Percentiles rank a stretch among this genome's conserved stretches.
Evolutionary conservation across 345 rosid genomes (phyloP).

Genomic region (Sapria himalayana): DNA sequence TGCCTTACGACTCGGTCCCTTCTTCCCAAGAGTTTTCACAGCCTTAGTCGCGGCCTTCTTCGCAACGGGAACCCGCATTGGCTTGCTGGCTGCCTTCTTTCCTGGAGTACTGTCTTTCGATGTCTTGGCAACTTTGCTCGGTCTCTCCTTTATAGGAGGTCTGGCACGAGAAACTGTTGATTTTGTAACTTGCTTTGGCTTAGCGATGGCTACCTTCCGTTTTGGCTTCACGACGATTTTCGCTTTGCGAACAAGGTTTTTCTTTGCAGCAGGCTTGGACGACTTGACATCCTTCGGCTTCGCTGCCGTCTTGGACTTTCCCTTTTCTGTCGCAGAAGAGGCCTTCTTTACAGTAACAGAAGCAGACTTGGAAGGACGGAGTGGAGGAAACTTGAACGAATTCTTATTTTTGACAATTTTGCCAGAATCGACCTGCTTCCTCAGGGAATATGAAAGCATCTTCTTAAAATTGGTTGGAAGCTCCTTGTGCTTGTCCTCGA

Average conservation of each 20-base stretch:
- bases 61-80: slow-evolving; percentile 21
- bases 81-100: slow-evolving; percentile 20
- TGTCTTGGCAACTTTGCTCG: slow-evolving; percentile 42
- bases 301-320: slow-evolving; percentile 4
- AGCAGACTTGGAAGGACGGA: slow-evolving; percentile 24
- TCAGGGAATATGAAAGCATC: slow-evolving; percentile 38
- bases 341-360: slow-evolving; percentile 15
- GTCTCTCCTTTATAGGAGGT: slow-evolving; percentile 29
- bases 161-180: slow-evolving; percentile 25
- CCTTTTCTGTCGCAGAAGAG: slow-evolving; percentile 7
- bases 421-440: slow-evolving; percentile 43
- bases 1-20: too few species aligned
- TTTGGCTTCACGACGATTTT: slow-evolving; percentile 15
- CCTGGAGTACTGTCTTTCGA: slow-evolving; percentile 48
- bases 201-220: slow-evolving; percentile 15
- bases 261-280: slow-evolving; percentile 14
- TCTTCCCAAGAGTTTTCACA: too few species aligned
- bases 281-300: too few species aligned
- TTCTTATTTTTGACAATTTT: slow-evolving; percentile 52
- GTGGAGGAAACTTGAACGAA: slow-evolving; percentile 48
- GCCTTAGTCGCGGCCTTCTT: slow-evolving; percentile 34
- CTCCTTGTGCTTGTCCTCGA: slow-evolving; percentile 56
- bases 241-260: slow-evolving; percentile 10
- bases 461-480: slow-evolving; percentile 44
- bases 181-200: slow-evolving; percentile 11